A percentile compares a stretch with the other conserved stretches of the same genome.
Conservation (phyloP, 495 filamentous ascomycete genomes). For the Neurospora terricola region DNA sequence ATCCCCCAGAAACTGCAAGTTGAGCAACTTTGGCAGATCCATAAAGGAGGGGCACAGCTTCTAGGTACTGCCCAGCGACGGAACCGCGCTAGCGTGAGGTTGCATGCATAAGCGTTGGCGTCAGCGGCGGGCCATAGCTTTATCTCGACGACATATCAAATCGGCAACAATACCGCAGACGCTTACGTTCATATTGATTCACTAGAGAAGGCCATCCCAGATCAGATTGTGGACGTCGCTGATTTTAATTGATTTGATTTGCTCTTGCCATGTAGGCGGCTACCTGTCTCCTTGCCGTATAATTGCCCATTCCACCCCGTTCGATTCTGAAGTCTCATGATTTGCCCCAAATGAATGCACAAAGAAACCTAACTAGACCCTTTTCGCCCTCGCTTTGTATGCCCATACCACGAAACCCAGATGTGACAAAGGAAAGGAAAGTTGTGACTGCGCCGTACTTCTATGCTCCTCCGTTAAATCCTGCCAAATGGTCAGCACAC, state of each 20-base stretch:
- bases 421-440: neutral
- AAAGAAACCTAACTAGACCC: neutral
- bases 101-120: neutral
- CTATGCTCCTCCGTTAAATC: neutral
- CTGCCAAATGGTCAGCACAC: neutral
- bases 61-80: neutral
- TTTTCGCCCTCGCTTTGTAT: neutral
- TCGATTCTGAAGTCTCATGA: neutral
- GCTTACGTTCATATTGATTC: neutral
- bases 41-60: neutral
- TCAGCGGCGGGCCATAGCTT: neutral
- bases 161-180: neutral
- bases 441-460: neutral
- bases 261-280: neutral
- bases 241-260: neutral
- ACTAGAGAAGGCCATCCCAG: neutral
- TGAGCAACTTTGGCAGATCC: too few relatives aligned
- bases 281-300: neutral
- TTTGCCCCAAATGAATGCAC: neutral
- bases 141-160: neutral
- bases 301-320: neutral
- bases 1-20: too few relatives aligned
- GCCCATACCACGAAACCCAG: neutral
- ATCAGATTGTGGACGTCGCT: neutral
- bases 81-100: neutral